Percentiles rank a stretch among this genome's conserved stretches.
These are phyloP conservation scores for Penicillium sp. DNA, from an alignment of 2,329 filamentous ascomycete genomes.

Conservation along the genomic window DNA sequence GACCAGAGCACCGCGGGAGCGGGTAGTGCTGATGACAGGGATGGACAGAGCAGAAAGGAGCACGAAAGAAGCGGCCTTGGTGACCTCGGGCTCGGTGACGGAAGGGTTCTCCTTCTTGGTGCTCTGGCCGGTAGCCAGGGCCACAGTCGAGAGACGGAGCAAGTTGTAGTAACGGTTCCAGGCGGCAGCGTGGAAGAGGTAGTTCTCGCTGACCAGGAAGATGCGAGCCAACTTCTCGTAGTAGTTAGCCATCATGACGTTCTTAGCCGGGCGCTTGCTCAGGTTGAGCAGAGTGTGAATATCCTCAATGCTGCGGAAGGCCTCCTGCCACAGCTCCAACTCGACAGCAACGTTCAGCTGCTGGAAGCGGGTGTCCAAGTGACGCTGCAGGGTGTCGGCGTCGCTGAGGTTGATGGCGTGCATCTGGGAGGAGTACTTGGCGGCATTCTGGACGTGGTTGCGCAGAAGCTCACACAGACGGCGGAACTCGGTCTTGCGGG, in stretches of 20 bases:
- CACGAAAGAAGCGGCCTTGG: conserved; percentile 93
- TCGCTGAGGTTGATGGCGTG: conserved; percentile 99
- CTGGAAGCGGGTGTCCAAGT: conserved; percentile 96
- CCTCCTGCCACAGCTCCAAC: conserved; percentile 98
- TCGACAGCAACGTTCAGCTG: conserved; percentile 98
- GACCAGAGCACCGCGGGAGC: conserved; percentile 91
- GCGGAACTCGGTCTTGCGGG: conserved; percentile 98
- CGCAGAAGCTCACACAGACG: conserved; percentile 96
- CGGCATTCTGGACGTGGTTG: conserved; percentile 97
- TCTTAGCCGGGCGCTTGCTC: conserved; percentile 97
- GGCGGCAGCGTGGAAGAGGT: conserved; percentile 96
- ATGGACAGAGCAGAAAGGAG: conserved; percentile 94
- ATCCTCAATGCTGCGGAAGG: conserved; percentile 98
- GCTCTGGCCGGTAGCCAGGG: conserved; percentile 81
- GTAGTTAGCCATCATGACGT: conserved; percentile 99
- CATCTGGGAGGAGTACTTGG: conserved; percentile 99
- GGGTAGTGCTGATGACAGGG: conserved; percentile 96
- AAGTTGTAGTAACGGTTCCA: conserved; percentile 98
- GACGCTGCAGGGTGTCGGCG: conserved; percentile 93
- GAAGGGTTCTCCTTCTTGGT: conserved; percentile 94
- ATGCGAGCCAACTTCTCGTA: conserved; percentile 99
- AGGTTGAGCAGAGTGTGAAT: conserved; percentile 96
- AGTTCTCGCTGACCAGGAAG: conserved; percentile 98
- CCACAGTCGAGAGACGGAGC: conserved; percentile 81
- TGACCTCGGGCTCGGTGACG: conserved; percentile 83